A percentile compares a stretch with the other conserved stretches of the same genome.
phyloP scores from a whole-genome alignment of 1,139 yeast genomes.

The Sugiyamaella sp. region DNA sequence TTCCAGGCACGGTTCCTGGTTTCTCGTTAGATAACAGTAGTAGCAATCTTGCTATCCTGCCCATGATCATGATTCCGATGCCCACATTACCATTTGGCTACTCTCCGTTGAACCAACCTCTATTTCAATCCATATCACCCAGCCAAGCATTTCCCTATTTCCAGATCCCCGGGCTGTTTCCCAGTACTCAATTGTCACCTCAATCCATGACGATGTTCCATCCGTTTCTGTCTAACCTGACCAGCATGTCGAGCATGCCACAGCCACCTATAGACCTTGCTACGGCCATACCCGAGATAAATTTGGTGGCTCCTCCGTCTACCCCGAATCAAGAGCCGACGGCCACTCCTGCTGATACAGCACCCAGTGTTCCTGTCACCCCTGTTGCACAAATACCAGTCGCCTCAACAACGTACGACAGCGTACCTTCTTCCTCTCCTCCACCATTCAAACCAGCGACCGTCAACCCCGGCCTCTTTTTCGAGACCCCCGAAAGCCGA shows the following conservation, averaged over 20 bases:
- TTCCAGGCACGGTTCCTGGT: neutral
- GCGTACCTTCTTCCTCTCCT: neutral
- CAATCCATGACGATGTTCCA: neutral
- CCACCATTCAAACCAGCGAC: neutral
- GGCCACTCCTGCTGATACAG: neutral
- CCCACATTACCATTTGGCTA: neutral
- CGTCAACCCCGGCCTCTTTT: slow-evolving; percentile 1
- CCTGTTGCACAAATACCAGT: neutral
- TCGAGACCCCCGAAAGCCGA: slow-evolving; percentile 7
- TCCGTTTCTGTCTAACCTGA: neutral
- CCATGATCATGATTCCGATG: neutral
- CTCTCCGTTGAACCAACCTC: neutral
- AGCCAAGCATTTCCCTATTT: neutral
- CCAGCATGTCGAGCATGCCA: no score
- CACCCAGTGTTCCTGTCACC: neutral
- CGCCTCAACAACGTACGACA: no score
- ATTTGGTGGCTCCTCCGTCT: neutral
- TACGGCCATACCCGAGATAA: neutral
- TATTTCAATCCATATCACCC: neutral
- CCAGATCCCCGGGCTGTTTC: neutral
- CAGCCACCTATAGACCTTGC: no score
- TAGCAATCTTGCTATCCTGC: neutral
- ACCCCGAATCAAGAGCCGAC: neutral
- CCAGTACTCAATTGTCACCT: neutral
- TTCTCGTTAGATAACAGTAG: neutral